Conservation (phyloP, 2,329 filamentous ascomycete genomes). For the Fusarium newnesense region DNA sequence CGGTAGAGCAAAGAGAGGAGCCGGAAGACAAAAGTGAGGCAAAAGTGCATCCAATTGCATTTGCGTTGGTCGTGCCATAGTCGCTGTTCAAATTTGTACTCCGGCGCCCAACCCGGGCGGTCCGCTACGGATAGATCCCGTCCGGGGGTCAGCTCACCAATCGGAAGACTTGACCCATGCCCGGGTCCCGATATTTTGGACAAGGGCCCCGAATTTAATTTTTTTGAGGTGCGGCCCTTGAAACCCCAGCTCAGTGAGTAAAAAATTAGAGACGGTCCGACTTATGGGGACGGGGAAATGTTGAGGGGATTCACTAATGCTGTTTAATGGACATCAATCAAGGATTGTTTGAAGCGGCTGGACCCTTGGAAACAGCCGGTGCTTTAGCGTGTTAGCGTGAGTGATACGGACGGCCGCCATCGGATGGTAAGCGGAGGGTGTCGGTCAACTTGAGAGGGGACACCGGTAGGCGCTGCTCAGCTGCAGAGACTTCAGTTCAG, state of each 20-base stretch:
- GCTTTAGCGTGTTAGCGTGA: neutral
- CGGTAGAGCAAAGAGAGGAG: neutral
- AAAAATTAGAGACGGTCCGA: constrained; percentile 25
- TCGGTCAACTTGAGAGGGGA: constrained; percentile 1
- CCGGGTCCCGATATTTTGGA: constrained; percentile 16
- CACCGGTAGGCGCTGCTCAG: constrained; percentile 6
- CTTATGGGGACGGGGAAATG: constrained; percentile 14
- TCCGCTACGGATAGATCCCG: constrained; percentile 37
- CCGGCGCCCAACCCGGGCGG: constrained; percentile 29
- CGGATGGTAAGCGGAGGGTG: constrained; percentile 17
- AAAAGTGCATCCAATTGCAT: neutral
- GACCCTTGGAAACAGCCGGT: constrained; percentile 7
- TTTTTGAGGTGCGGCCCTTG: constrained; percentile 15
- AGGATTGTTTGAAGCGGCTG: constrained; percentile 4
- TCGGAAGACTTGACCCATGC: constrained; percentile 16
- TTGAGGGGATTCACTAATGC: constrained; percentile 7
- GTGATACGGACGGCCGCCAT: neutral
- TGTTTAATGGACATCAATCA: constrained; percentile 16
- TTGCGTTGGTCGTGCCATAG: neutral
- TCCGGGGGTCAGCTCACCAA: constrained; percentile 9
- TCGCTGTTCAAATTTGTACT: neutral
- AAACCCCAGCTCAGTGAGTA: constrained; percentile 11
- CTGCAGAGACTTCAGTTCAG: constrained; percentile 16
- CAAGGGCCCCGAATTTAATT: neutral
- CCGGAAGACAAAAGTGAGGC: constrained; percentile 4